Evolutionary conservation across 2,329 filamentous ascomycete species (phyloP).

Genomic region (Colletotrichum orbiculare): DNA sequence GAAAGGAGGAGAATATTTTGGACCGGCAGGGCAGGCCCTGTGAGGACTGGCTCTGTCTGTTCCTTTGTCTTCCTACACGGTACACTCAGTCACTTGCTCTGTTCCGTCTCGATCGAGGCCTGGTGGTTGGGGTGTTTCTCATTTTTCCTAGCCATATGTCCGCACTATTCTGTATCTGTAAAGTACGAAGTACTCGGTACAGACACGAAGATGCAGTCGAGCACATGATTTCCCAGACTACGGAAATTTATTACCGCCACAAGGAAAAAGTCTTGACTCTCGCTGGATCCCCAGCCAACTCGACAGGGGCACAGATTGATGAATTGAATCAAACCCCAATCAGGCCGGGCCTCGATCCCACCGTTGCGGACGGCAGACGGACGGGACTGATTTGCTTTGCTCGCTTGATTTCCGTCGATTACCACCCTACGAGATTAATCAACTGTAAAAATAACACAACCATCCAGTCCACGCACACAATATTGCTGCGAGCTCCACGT

Average conservation of each 20-base stretch:
- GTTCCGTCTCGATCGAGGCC: background rate
- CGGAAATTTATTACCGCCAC: conserved; percentile 2
- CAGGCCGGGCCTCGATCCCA: background rate
- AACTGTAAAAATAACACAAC: conserved; percentile 24
- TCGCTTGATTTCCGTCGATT: background rate
- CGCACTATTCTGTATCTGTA: no score
- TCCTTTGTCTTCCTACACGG: background rate
- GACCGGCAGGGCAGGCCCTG: background rate
- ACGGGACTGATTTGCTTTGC: background rate
- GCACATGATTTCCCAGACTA: background rate
- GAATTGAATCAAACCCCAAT: background rate
- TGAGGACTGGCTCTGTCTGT: background rate
- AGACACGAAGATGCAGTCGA: background rate
- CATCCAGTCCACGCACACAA: background rate
- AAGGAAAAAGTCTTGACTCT: background rate
- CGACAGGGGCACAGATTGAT: conserved; percentile 5
- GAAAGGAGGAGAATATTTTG: conserved; percentile 11
- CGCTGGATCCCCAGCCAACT: no score
- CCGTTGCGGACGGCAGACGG: background rate
- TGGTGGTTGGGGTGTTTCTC: background rate
- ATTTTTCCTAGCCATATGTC: no score
- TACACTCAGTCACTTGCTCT: background rate
- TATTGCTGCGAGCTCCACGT: conserved; percentile 17
- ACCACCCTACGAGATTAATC: conserved; percentile 22
- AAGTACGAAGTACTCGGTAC: background rate